Evolutionary conservation across 225 moss, liverwort and hornwort genomes (phyloP).

Genomic region (Rhytidiadelphus loreus): DNA sequence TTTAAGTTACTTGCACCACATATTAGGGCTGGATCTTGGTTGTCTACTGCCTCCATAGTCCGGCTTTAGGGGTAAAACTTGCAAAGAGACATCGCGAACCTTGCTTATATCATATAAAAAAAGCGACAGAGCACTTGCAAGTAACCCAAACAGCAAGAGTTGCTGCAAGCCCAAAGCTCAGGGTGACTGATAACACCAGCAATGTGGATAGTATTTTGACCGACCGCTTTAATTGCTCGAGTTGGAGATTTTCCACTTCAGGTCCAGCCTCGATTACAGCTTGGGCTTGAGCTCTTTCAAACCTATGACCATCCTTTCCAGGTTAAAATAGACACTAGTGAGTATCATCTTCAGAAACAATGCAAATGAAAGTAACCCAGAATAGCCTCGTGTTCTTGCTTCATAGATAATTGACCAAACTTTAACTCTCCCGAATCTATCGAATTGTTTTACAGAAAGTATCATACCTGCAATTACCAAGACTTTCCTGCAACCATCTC

Average conservation of each 20-base stretch:
- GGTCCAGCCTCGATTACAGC: constrained; percentile 18
- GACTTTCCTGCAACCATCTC: constrained; percentile 27
- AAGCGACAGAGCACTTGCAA: constrained; percentile 12
- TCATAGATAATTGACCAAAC: not conserved
- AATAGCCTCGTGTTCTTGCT: not conserved
- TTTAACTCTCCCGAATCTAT: not conserved
- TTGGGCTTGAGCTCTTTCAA: constrained; percentile 32
- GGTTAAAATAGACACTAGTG: constrained; percentile 7
- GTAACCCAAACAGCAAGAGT: constrained; percentile 27
- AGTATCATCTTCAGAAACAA: not conserved
- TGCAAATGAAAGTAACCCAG: not conserved
- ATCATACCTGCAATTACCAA: constrained; percentile 34
- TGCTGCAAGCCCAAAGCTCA: constrained; percentile 36
- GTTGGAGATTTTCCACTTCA: constrained; percentile 10
- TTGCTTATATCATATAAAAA: not conserved
- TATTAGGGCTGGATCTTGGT: not conserved
- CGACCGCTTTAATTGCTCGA: constrained; percentile 18
- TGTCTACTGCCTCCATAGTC: not conserved
- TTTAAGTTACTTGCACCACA: not conserved
- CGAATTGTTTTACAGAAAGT: not conserved
- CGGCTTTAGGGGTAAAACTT: not conserved
- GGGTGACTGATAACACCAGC: constrained; percentile 24
- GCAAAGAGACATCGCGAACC: not conserved
- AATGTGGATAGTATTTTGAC: constrained; percentile 24
- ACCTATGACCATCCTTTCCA: constrained; percentile 34